Base-by-base conservation (phyloP, 2,329 filamentous ascomycete species). In the Epichloe sp. region DNA sequence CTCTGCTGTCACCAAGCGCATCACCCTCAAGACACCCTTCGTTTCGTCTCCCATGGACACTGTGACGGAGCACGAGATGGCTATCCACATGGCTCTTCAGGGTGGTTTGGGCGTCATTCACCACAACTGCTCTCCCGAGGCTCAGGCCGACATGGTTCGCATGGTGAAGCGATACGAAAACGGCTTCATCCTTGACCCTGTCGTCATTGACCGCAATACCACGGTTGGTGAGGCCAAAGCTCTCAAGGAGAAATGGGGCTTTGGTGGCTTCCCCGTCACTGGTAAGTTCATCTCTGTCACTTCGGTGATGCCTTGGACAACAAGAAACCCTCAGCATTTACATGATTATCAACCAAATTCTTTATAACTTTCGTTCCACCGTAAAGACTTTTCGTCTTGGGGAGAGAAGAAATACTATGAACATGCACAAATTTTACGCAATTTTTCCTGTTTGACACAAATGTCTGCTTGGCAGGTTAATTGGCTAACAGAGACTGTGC, bases 351-450 rank as follows among this genome's bases (percentile, higher is more conserved):
- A 80, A 75, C 77, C 49, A 52, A 72, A 75, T 77, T 79, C 14
- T 73, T 74, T 80, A 86, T 96, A 97, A 97, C 93, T 98, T 98
- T 98, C 93, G 93, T 98, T 98, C 93, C 91, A 91, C 93, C 88
- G 88, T 79, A 94, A 84, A 80, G 85, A 86, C 83, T 78, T 56
- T 79, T 45, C 79, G 86, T 88, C 78, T 75, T 95, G 89, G 80
- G 88, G 89, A 95, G 71, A 57, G 54, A 47, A 47, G 12, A 54
- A 56, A 57, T 65, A 63, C 58, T 62, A 66, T 65, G 67, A 71
- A 54, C 21, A 35, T 56, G 58, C 55, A 56, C 53, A 47, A 38
- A 49, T 55, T 52, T 52, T 36, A 31, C 31, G 1, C 31, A 53
- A 58, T 52, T 6, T 36, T 40, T 8, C 26, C 14, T 42, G 1